These are phyloP conservation scores for Aegilops sharonensis DNA, from an alignment of 176 grass and related monocot species.

Conservation along the genomic window DNA sequence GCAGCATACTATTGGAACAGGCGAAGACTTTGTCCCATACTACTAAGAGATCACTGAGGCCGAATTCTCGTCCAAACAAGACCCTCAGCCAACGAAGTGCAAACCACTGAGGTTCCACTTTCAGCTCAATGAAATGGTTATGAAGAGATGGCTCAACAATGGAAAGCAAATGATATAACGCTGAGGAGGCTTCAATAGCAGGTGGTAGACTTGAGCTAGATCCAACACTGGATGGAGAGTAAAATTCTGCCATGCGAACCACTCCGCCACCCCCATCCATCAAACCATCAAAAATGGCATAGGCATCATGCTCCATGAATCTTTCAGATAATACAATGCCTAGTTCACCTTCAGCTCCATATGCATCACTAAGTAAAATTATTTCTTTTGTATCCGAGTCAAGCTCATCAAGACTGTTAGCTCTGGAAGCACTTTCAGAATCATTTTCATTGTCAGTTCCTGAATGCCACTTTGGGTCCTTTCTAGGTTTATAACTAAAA, in stretches of 20 bases:
- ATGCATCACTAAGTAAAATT: slow-evolving; percentile 85
- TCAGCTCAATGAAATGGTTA: slow-evolving; percentile 84
- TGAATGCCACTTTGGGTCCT: slow-evolving; percentile 46
- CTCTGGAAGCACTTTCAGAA: slow-evolving; percentile 43
- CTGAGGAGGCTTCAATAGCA: slow-evolving; percentile 88
- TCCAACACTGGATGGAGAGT: slow-evolving; percentile 57
- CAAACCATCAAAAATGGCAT: slow-evolving; percentile 87
- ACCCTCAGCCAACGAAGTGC: slow-evolving; percentile 97
- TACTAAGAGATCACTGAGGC: slow-evolving; percentile 65
- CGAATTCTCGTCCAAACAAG: slow-evolving; percentile 89
- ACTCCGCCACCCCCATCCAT: slow-evolving; percentile 72
- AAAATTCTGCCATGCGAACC: slow-evolving; percentile 81
- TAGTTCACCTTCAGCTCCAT: slow-evolving; percentile 93
- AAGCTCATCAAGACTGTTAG: slow-evolving; percentile 63
- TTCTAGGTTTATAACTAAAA: slow-evolving; percentile 64
- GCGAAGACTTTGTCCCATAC: slow-evolving; percentile 88
- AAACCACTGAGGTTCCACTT: slow-evolving; percentile 95
- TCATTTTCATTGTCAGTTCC: slow-evolving; percentile 37
- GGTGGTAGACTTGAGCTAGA: slow-evolving; percentile 59
- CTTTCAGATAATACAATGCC: slow-evolving; percentile 90
- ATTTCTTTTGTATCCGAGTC: slow-evolving; percentile 72
- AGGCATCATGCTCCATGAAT: slow-evolving; percentile 99
- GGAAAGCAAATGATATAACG: slow-evolving; percentile 88
- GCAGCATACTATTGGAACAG: slow-evolving; percentile 57
- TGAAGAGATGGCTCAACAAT: slow-evolving; percentile 83